Conservation (phyloP, 2,329 filamentous ascomycete genomes). For the Colletotrichum destructivum region DNA sequence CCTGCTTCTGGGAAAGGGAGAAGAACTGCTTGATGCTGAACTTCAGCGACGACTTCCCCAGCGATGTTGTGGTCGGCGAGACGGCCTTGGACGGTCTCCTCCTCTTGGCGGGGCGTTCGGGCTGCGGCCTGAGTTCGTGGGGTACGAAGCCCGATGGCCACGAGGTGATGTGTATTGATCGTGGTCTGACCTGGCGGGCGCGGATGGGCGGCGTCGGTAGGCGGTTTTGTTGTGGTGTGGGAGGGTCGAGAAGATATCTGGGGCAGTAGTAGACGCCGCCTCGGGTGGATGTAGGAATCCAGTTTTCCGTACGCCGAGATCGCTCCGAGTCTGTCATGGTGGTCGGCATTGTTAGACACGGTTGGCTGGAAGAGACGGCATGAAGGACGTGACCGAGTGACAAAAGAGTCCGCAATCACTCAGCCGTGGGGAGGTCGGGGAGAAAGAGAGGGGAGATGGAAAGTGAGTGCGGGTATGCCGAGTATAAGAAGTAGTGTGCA, state of each 20-base stretch:
- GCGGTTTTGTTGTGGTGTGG: constrained; percentile 30
- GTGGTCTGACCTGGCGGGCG: constrained; percentile 56
- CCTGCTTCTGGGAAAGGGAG: constrained; percentile 38
- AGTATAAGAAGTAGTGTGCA: constrained; percentile 25
- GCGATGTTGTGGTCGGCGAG: constrained; percentile 28
- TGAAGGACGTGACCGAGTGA: constrained; percentile 36
- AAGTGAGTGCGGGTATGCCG: constrained; percentile 14
- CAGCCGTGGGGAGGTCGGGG: background rate
- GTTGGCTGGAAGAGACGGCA: constrained; percentile 22
- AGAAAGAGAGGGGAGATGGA: background rate
- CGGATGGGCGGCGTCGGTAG: constrained; percentile 57
- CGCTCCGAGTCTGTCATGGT: constrained; percentile 43
- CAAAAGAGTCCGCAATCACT: constrained; percentile 25
- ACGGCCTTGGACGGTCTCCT: constrained; percentile 45
- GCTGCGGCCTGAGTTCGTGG: constrained; percentile 58
- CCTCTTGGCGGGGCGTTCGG: constrained; percentile 54
- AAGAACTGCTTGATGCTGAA: constrained; percentile 40
- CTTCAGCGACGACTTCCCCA: constrained; percentile 42
- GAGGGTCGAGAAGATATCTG: constrained; percentile 41
- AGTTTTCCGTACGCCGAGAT: constrained; percentile 42
- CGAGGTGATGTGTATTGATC: constrained; percentile 60
- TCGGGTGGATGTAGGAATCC: constrained; percentile 42
- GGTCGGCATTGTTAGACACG: constrained; percentile 40
- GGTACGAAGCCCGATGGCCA: constrained; percentile 62
- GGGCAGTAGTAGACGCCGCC: constrained; percentile 51